Base-by-base conservation (phyloP, 2,329 filamentous ascomycete species). In the Hypoxylon sp. region DNA sequence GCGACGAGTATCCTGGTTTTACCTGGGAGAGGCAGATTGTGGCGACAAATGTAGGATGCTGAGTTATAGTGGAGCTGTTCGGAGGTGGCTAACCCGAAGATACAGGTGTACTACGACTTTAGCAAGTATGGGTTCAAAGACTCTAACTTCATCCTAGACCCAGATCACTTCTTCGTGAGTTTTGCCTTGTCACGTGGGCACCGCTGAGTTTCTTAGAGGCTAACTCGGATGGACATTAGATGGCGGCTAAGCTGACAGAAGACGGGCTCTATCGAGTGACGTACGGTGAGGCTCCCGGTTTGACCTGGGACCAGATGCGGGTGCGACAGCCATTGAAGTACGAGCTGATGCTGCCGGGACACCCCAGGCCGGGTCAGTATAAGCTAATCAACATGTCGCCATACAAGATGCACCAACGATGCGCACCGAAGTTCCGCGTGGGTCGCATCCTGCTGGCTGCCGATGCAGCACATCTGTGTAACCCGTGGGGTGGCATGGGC, bases 231-330 rank as follows among this genome's bases (percentile, higher is more conserved):
- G 22, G 25, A 37, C 51, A 56, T 30, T 82, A 87, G 80, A 89
- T 91, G 88, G 87, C 87, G 1, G 88, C 89, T 1, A 85, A 82
- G 46, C 87, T 91, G 68, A 88, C 85, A 0, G 79, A 79, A 1
- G 87, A 90, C 60, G 88, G 87, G 0, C 77, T 91, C 8, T 91
- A 89, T 80, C 85, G 89, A 13, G 85, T 91, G 37, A 89, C 89
- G 0, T 91, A 91, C 72, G 88, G 88, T 58, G 89, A 91, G 70
- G 79, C 79, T 0, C 80, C 83, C 0, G 85, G 84, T 1, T 81
- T 91, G 11, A 84, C 83, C 0, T 79, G 76, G 37, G 87, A 89
- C 10, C 81, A 90, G 75, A 82, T 89, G 60, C 77, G 82, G 30
- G 81, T 81, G 27, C 83, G 88, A 5, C 87, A 88, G 69, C 83